A percentile compares a stretch with the other conserved stretches of the same genome.
These are phyloP conservation scores for Helianthus annuus DNA, from an alignment of 129 eudicot species.

Conservation along the genomic window HanXRQr2.0-SUNRISE NC_035446.2:137332727-137333226, in stretches of 20 bases:
- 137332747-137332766: too few relatives aligned
- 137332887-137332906: too few relatives aligned
- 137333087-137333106: conserved; percentile 22
- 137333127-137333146: conserved; percentile 38
- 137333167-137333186: conserved; percentile 34
- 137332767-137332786: too few relatives aligned
- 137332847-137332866: too few relatives aligned
- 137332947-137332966: background rate
- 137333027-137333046: background rate
- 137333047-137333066: background rate
- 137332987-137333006: background rate
- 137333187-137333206: conserved; percentile 28
- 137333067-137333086: background rate
- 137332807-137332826: too few relatives aligned
- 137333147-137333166: conserved; percentile 30
- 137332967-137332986: conserved; percentile 13
- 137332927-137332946: background rate
- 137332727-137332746: too few relatives aligned
- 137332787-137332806: too few relatives aligned
- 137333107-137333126: conserved; percentile 39
- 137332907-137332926: too few relatives aligned
- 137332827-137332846: too few relatives aligned
- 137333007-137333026: background rate
- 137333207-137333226: conserved; percentile 1
- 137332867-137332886: too few relatives aligned